Conservation (phyloP, 1,139 yeast species). For the Suhomyces yuchorum region DNA sequence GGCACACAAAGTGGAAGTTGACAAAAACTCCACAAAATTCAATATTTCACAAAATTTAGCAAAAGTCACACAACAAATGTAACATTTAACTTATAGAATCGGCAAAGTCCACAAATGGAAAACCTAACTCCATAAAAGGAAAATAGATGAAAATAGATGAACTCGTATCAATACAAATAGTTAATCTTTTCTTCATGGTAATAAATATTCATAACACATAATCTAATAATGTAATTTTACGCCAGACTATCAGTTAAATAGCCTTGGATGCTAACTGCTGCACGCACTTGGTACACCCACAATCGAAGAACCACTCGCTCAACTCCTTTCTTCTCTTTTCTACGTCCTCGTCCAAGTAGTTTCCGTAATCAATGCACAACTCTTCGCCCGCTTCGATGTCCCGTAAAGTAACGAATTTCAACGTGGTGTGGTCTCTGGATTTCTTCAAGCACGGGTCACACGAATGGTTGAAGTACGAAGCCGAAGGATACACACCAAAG, state of each 20-base stretch:
- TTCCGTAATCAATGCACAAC: slow-evolving; percentile 65
- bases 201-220: not conserved
- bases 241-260: not conserved
- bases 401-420: slow-evolving; percentile 29
- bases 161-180: too few species aligned
- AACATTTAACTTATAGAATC: too few species aligned
- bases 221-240: not conserved
- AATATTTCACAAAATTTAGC: too few species aligned
- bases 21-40: too few species aligned
- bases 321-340: slow-evolving; percentile 46
- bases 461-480: slow-evolving; percentile 72
- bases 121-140: too few species aligned
- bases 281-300: slow-evolving; percentile 54
- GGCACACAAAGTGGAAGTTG: too few species aligned
- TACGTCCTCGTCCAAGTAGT: slow-evolving; percentile 45
- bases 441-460: slow-evolving; percentile 32
- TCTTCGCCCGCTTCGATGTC: slow-evolving; percentile 49
- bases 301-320: slow-evolving; percentile 62
- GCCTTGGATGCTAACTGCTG: not conserved
- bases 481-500: slow-evolving; percentile 64
- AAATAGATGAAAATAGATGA: too few species aligned
- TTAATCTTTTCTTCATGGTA: not conserved
- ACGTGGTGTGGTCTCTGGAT: slow-evolving; percentile 23
- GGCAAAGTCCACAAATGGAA: too few species aligned
- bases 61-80: too few species aligned